phyloP scores from a whole-genome alignment of 129 eudicot genomes.

The Calendula officinalis region DNA sequence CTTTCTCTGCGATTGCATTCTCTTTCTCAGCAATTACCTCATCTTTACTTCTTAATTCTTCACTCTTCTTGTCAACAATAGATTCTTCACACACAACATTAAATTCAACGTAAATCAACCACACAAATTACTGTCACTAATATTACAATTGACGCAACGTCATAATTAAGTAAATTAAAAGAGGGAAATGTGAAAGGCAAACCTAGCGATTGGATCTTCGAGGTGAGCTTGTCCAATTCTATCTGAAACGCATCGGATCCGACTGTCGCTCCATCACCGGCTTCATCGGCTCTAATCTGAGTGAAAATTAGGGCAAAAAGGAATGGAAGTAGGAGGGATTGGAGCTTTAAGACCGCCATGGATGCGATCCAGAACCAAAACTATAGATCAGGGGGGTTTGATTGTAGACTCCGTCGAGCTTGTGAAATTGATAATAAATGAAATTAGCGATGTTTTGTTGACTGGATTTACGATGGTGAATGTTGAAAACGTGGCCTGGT shows the following conservation, averaged over 20 bases:
- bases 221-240: slow-evolving; percentile 52
- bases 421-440: not conserved
- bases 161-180: not conserved
- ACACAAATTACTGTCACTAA: not conserved
- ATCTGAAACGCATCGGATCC: slow-evolving; percentile 39
- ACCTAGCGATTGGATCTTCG: slow-evolving; percentile 72
- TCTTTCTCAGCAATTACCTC: slow-evolving; percentile 48
- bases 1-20: slow-evolving; percentile 41
- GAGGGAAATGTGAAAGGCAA: slow-evolving; percentile 5
- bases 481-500: slow-evolving; percentile 31
- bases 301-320: slow-evolving; percentile 38
- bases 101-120: not conserved
- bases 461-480: slow-evolving; percentile 12
- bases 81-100: slow-evolving; percentile 38
- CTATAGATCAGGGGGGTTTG: slow-evolving; percentile 10
- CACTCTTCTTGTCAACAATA: slow-evolving; percentile 41
- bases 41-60: slow-evolving; percentile 49
- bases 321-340: slow-evolving; percentile 27
- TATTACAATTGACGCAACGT: not conserved
- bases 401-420: slow-evolving; percentile 25
- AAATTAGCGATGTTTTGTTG: slow-evolving; percentile 22
- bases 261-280: slow-evolving; percentile 28
- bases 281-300: slow-evolving; percentile 38
- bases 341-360: slow-evolving; percentile 47
- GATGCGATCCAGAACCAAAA: not conserved